These are phyloP conservation scores for Diaporthe caulivora DNA, from an alignment of 2,329 filamentous ascomycete species.

Conservation along the genomic window DNA sequence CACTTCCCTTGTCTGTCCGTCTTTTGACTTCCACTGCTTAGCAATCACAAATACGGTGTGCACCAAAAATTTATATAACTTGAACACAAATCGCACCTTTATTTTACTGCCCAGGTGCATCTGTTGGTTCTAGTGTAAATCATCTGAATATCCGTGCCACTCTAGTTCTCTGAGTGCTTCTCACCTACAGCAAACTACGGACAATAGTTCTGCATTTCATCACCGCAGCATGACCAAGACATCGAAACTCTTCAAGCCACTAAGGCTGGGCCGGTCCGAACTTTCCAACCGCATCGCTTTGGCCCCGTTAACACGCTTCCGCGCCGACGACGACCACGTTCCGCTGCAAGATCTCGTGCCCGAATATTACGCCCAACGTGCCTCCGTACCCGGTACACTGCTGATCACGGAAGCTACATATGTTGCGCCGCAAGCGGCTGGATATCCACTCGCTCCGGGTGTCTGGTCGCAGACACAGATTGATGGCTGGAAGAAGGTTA, in stretches of 20 bases:
- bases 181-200: not conserved
- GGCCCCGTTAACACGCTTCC: constrained; percentile 66
- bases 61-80: not conserved
- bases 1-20: not conserved
- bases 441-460: constrained; percentile 64
- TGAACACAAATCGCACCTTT: not conserved
- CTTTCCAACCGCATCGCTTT: constrained; percentile 65
- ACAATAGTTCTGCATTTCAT: not conserved
- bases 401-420: constrained; percentile 62
- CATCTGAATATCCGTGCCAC: not conserved
- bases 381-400: constrained; percentile 54
- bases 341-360: constrained; percentile 47
- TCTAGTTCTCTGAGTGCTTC: not conserved
- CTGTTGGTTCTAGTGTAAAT: not conserved
- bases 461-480: constrained; percentile 68
- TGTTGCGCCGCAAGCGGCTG: constrained; percentile 50
- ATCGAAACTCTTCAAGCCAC: constrained; percentile 54
- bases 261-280: constrained; percentile 58
- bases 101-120: too few species aligned
- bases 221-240: constrained; percentile 23
- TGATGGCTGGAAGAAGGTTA: constrained; percentile 69
- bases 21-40: not conserved
- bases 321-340: constrained; percentile 53
- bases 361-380: constrained; percentile 59
- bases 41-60: constrained; percentile 8